Conservation (phyloP, 2,329 filamentous ascomycete species). For the Teratosphaeriaceae sp. region DNA sequence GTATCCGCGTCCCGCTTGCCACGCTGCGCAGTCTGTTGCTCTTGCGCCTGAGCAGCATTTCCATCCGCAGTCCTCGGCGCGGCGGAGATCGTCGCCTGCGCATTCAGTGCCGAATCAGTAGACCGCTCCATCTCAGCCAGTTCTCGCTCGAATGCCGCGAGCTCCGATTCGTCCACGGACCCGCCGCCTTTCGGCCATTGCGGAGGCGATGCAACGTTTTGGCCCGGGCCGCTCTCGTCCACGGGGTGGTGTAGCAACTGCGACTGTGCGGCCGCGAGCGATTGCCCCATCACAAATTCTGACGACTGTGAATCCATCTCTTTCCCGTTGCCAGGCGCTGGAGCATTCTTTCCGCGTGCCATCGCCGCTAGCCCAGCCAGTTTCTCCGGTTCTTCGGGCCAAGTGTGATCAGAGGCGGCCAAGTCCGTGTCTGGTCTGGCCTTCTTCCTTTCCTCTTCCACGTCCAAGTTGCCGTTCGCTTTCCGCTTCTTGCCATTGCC, state of each 20-base stretch:
- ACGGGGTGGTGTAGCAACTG: background rate
- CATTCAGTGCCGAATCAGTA: constrained; percentile 12
- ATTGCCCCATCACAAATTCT: background rate
- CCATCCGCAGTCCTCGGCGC: constrained; percentile 42
- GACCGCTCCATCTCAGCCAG: constrained; percentile 46
- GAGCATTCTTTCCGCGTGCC: constrained; percentile 7
- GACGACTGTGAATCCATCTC: background rate
- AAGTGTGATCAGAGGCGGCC: background rate
- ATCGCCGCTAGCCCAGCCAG: background rate
- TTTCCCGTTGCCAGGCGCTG: background rate
- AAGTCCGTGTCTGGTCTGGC: constrained; percentile 6
- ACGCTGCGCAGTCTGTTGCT: constrained; percentile 38
- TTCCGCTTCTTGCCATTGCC: constrained; percentile 48
- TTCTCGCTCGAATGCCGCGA: constrained; percentile 78
- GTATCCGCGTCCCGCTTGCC: constrained; percentile 38
- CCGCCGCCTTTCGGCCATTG: background rate
- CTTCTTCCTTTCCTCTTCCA: constrained; percentile 24
- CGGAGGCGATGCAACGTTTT: background rate
- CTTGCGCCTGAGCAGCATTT: constrained; percentile 38
- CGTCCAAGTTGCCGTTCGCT: constrained; percentile 21
- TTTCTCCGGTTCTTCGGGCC: background rate
- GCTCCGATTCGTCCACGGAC: constrained; percentile 32
- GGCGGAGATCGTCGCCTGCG: constrained; percentile 38
- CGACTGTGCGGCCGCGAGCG: background rate
- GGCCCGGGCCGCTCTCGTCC: background rate